Conservation (phyloP, 805 yeast species). For the Candida insectalens region DNA sequence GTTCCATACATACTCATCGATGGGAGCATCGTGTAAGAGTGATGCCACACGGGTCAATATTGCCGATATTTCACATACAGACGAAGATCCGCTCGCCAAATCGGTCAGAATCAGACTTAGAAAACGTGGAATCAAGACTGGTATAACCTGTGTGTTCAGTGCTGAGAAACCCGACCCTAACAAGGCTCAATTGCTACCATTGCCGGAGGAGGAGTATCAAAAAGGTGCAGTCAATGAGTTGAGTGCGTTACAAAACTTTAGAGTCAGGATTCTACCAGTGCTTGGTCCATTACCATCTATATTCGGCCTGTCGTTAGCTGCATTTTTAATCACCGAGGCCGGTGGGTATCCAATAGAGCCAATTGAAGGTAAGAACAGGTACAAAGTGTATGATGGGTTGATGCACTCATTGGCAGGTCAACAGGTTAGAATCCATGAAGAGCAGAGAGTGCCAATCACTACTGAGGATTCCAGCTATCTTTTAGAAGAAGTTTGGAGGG, state of each 20-base stretch:
- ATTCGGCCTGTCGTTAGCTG: conserved; percentile 85
- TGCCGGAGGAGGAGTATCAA: conserved; percentile 71
- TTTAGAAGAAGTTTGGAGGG: conserved; percentile 86
- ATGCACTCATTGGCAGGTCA: conserved; percentile 82
- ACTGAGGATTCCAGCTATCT: conserved; percentile 69
- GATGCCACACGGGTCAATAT: conserved; percentile 89
- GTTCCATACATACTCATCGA: conserved; percentile 73
- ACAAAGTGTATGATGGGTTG: conserved; percentile 75
- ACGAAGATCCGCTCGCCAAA: conserved; percentile 89
- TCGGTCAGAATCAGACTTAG: conserved; percentile 79
- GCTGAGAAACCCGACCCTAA: conserved; percentile 96
- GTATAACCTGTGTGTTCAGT: conserved; percentile 82
- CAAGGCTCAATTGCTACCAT: conserved; percentile 79
- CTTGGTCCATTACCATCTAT: conserved; percentile 96
- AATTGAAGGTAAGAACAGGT: conserved; percentile 80
- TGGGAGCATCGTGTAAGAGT: conserved; percentile 96
- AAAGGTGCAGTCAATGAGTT: conserved; percentile 82
- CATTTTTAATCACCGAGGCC: conserved; percentile 66
- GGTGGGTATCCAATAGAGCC: conserved; percentile 91
- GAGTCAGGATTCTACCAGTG: conserved; percentile 93
- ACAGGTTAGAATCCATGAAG: conserved; percentile 64
- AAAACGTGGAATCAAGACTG: conserved; percentile 62
- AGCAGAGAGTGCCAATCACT: conserved; percentile 69
- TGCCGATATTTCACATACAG: conserved; percentile 81
- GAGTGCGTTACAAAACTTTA: conserved; percentile 77